Conservation (phyloP, 2,329 filamentous ascomycete species). For the Aspergillus udagawae region DNA sequence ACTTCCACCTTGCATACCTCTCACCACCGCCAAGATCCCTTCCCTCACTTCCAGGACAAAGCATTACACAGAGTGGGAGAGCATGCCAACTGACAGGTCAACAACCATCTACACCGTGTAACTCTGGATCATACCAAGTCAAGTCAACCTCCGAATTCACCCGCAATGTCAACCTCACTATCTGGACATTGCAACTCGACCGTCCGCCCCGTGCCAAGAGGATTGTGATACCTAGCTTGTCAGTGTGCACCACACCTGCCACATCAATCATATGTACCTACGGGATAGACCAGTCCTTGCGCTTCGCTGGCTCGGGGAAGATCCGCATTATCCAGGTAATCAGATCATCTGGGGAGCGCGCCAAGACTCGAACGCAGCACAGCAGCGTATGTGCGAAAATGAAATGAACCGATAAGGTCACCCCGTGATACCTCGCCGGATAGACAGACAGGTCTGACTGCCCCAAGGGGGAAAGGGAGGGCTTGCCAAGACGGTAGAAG, state of each 20-base stretch:
- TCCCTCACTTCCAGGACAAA: background rate
- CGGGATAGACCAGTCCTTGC: background rate
- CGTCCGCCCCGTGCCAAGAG: background rate
- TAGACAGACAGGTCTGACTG: background rate
- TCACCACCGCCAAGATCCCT: background rate
- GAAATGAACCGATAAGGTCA: background rate
- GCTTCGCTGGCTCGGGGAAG: too few relatives aligned
- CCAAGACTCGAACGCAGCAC: background rate
- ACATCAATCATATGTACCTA: background rate
- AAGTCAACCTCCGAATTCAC: background rate
- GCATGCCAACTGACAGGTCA: background rate
- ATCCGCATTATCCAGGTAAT: too few relatives aligned
- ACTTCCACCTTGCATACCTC: background rate
- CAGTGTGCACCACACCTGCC: background rate
- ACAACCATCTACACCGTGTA: background rate
- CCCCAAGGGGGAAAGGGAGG: background rate
- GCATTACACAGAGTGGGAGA: background rate
- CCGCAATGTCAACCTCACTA: too few relatives aligned
- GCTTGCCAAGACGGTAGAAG: background rate
- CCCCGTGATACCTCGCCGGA: background rate
- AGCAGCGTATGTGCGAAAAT: background rate
- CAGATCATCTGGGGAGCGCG: background rate
- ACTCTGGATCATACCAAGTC: background rate
- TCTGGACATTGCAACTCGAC: background rate
- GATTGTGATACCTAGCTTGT: background rate